A percentile compares a stretch with the other conserved stretches of the same genome.
Conservation (phyloP, 1,139 yeast genomes). For the Lodderomyces parapsilosis region DNA sequence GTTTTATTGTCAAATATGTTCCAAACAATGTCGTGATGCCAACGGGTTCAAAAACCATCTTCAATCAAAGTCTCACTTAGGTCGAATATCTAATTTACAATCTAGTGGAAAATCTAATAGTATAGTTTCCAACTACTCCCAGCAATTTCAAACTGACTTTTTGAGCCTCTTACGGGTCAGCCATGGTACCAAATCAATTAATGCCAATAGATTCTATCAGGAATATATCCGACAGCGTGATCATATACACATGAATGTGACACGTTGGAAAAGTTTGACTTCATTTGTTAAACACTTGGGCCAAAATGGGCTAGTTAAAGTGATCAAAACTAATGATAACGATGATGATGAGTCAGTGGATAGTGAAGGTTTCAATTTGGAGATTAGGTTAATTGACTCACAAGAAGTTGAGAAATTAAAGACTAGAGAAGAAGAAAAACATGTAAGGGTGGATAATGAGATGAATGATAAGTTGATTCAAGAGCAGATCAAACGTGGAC, state of each 20-base stretch:
- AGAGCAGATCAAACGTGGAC: slow-evolving; percentile 10
- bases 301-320: slow-evolving; percentile 55
- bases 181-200: slow-evolving; percentile 81
- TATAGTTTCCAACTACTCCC: slow-evolving; percentile 60
- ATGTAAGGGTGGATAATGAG: slow-evolving; percentile 1
- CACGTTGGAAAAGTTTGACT: slow-evolving; percentile 73
- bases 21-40: slow-evolving; percentile 91
- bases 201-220: slow-evolving; percentile 85
- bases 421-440: not conserved
- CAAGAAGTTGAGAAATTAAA: slow-evolving; percentile 11
- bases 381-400: slow-evolving; percentile 30
- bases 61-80: slow-evolving; percentile 71
- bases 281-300: slow-evolving; percentile 69
- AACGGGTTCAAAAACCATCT: slow-evolving; percentile 92
- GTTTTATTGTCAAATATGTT: slow-evolving; percentile 90
- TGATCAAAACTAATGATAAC: slow-evolving; percentile 17
- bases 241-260: slow-evolving; percentile 89
- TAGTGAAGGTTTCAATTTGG: slow-evolving; percentile 39
- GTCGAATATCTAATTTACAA: slow-evolving; percentile 43
- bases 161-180: slow-evolving; percentile 56
- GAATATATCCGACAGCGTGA: slow-evolving; percentile 72
- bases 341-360: slow-evolving; percentile 39
- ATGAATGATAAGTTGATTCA: slow-evolving; percentile 7
- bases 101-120: slow-evolving; percentile 38
- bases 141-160: slow-evolving; percentile 63